Conservation (phyloP, 2,329 filamentous ascomycete genomes). For the Phaeophleospora eucalypticola region DNA sequence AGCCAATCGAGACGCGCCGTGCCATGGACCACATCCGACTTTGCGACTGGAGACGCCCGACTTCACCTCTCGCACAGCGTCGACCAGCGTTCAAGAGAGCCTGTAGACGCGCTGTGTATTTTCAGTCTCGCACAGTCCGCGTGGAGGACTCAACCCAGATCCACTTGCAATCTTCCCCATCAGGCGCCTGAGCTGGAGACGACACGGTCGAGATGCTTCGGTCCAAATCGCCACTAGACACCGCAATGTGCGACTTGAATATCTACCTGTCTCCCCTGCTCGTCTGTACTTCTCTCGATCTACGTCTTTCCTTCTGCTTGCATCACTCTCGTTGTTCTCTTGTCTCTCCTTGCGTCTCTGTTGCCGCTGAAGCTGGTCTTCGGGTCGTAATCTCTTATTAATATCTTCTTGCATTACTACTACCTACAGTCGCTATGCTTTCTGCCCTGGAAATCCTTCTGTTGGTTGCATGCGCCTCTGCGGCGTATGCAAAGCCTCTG, state of each 20-base stretch:
- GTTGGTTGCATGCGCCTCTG: conserved; percentile 9
- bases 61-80: conserved; percentile 9
- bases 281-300: not conserved
- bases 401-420: conserved; percentile 9
- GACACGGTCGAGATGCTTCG: not conserved
- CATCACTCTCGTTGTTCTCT: conserved; percentile 15
- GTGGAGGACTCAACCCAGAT: not conserved
- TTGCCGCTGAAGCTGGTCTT: conserved; percentile 28
- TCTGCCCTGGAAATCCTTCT: conserved; percentile 9
- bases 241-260: conserved; percentile 2
- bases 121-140: conserved; percentile 22
- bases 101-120: conserved; percentile 23
- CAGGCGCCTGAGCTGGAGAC: not conserved
- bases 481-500: conserved; percentile 12
- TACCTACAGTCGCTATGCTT: conserved; percentile 9
- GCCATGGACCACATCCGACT: not conserved
- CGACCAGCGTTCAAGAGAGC: conserved; percentile 5
- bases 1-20: not conserved
- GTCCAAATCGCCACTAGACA: not conserved
- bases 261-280: conserved; percentile 5
- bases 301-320: conserved; percentile 9
- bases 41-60: conserved; percentile 4
- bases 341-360: conserved; percentile 8
- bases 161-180: not conserved
- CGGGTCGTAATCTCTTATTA: conserved; percentile 16